phyloP scores from a whole-genome alignment of 352 stramenopile species.

The Globisporangium yorkense region DNA sequence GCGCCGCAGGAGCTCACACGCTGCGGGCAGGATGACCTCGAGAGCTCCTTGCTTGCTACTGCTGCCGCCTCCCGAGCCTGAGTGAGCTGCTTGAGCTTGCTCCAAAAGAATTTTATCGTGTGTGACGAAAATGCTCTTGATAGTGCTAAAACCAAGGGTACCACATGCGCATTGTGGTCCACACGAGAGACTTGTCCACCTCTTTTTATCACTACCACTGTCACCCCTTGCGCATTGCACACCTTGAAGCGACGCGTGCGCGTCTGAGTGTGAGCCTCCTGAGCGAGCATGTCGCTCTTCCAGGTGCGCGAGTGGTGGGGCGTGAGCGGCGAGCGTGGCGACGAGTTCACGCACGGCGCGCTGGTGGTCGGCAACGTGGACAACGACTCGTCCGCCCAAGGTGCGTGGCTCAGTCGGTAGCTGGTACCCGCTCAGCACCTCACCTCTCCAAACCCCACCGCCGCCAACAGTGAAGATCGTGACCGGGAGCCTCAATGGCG shows the following conservation, averaged over 20 bases:
- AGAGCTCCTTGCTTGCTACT: background rate
- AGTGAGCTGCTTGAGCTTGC: no score
- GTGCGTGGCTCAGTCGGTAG: conserved; percentile 15
- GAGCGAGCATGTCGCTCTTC: conserved; percentile 81
- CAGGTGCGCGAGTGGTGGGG: conserved; percentile 87
- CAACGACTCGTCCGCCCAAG: conserved; percentile 58
- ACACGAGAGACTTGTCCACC: no score
- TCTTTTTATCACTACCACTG: no score
- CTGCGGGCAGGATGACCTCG: background rate
- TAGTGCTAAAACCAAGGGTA: no score
- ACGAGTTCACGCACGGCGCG: conserved; percentile 78
- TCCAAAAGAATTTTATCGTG: no score
- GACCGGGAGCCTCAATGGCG: conserved; percentile 80
- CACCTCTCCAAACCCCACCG: background rate
- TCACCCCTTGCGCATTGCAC: no score
- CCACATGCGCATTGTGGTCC: no score
- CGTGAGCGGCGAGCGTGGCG: conserved; percentile 54
- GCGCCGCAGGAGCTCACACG: background rate
- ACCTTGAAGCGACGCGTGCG: background rate
- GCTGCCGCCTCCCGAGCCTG: no score
- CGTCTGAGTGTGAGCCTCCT: background rate
- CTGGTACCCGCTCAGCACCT: background rate
- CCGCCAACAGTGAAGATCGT: conserved; percentile 81
- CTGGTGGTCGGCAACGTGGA: conserved; percentile 85
- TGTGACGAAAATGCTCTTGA: no score